Evolutionary conservation across 441 rosid genomes (phyloP), one percentile per base, ranked within the genome.

Genomic region (Viola pubescens): DNA sequence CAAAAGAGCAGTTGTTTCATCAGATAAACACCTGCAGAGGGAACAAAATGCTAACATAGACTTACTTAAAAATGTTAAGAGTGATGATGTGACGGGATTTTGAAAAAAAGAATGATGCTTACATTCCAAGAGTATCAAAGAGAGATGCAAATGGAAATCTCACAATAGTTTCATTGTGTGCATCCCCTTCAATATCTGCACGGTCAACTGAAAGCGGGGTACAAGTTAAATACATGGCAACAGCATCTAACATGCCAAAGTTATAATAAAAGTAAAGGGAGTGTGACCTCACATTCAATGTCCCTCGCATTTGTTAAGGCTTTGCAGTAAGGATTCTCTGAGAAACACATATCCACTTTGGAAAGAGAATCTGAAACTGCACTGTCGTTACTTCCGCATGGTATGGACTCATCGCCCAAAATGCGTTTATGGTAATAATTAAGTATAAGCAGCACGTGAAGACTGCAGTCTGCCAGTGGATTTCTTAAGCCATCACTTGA

Each of bases 61-160:
- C 26, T 42, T 50, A 26, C 34, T 26, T 26, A 26, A 26, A 26
- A 26, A 43, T 43, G 46, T 43, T 43, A 43, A 6, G 46, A 6
- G 10, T 43, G 46, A 43, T 43, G 10, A 43, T 9, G 10, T 43
- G 2, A 1, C 2, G 8, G 46, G 8, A 43, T 43, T 6, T 6
- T 43, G 7, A 9, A 54, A 26, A 48, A 45, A 4, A 39, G 57
- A 56, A 48, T 42, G 42, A 45, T 14, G 76, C 96, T 84, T 77
- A 94, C 99, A 77, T 81, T 79, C 97, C 95, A 58, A 94, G 95
- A 61, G 97, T 85, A 67, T 90, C 97, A 74, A 86, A 94, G 43
- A 94, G 75, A 46, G 97, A 79, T 52, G 97, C 97, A 79, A 90
- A 90, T 12, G 97, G 95, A 61, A 94, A 59, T 72, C 88, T 83